Evolutionary conservation across 371 early-diverging fungal species (phyloP).

Genomic region (Scutellospora calospora): DNA sequence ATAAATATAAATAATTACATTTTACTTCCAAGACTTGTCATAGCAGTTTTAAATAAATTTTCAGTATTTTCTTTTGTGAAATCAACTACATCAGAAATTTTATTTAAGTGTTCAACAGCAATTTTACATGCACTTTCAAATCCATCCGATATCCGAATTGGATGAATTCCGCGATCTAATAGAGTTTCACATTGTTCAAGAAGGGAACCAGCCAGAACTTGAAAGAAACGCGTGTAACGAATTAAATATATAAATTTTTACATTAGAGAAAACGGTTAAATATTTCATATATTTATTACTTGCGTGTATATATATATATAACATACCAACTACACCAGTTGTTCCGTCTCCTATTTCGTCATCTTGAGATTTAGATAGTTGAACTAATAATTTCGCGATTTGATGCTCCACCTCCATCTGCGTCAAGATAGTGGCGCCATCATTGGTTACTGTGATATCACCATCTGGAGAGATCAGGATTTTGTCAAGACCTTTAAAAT

Average conservation of each 20-base stretch:
- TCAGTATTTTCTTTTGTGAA: constrained; percentile 84
- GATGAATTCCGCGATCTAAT: constrained; percentile 98
- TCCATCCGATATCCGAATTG: constrained; percentile 98
- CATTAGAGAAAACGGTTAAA: neutral
- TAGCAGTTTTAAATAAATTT: constrained; percentile 96
- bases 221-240: no score
- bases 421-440: constrained; percentile 99
- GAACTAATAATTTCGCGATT: constrained; percentile 98
- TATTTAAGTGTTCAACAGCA: constrained; percentile 92
- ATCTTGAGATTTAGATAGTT: constrained; percentile 99
- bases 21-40: constrained; percentile 98
- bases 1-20: constrained; percentile 92
- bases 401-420: constrained; percentile 99
- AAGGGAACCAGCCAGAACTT: constrained; percentile 98
- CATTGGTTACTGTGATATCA: constrained; percentile 99
- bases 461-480: constrained; percentile 99
- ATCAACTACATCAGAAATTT: constrained; percentile 91
- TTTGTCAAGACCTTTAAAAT: constrained; percentile 97
- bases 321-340: constrained; percentile 97
- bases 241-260: neutral
- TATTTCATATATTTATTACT: neutral
- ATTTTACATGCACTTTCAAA: constrained; percentile 97
- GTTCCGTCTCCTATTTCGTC: constrained; percentile 99
- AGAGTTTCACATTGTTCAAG: constrained; percentile 97
- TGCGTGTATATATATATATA: neutral